A percentile compares a stretch with the other conserved stretches of the same genome.
These are phyloP conservation scores for Triangularia setosa DNA, from an alignment of 2,329 filamentous ascomycete genomes.

Conservation along the genomic window DNA sequence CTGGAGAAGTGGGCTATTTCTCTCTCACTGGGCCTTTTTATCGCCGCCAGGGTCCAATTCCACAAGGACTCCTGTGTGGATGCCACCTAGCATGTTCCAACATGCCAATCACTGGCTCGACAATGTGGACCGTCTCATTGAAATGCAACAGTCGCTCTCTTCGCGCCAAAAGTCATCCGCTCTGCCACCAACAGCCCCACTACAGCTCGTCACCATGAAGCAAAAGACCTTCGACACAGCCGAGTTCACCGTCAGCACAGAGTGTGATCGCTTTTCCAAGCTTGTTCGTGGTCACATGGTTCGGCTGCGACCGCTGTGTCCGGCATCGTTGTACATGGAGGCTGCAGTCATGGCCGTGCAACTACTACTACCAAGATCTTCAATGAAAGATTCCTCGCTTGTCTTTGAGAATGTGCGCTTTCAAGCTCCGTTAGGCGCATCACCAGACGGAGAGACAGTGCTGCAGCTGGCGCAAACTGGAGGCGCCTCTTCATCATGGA, in stretches of 20 bases:
- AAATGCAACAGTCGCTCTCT: not conserved
- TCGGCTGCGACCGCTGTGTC: slow-evolving; percentile 21
- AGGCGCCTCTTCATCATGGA: not conserved
- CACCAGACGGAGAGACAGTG: not conserved
- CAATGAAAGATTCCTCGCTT: not conserved
- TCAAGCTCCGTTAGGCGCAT: not conserved
- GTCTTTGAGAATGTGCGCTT: not conserved
- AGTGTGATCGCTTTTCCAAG: not conserved
- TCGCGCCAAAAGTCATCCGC: not conserved
- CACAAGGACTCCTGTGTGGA: too few species aligned
- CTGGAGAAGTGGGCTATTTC: not conserved
- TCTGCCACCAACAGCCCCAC: not conserved
- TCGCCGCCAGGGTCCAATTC: not conserved
- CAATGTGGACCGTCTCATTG: not conserved
- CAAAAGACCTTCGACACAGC: not conserved
- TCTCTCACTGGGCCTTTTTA: not conserved
- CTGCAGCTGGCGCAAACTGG: not conserved
- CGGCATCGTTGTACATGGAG: slow-evolving; percentile 28
- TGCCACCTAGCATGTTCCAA: slow-evolving; percentile 2
- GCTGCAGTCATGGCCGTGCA: slow-evolving; percentile 21
- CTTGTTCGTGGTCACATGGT: slow-evolving; percentile 25
- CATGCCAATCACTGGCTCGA: not conserved
- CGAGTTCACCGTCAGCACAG: slow-evolving; percentile 1
- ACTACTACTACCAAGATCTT: not conserved
- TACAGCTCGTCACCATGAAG: not conserved